Conservation (phyloP, 306 rosid species). For the Sphenostylis stenocarpa region DNA sequence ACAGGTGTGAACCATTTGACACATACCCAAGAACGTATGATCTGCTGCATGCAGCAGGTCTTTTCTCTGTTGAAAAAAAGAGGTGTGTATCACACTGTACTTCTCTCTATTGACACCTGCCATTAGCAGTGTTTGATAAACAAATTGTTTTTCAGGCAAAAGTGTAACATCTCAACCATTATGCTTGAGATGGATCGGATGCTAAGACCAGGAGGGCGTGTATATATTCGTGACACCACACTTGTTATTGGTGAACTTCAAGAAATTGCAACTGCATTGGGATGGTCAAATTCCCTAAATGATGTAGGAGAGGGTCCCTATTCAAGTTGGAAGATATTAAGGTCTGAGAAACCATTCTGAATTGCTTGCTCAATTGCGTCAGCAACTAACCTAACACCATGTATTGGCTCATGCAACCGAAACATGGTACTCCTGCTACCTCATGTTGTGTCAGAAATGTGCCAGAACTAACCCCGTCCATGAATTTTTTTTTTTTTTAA, state of each 20-base stretch:
- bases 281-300: constrained; percentile 55
- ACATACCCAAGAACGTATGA: constrained; percentile 95
- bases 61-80: constrained; percentile 72
- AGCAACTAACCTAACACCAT: constrained; percentile 12
- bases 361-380: constrained; percentile 17
- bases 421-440: constrained; percentile 22
- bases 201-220: constrained; percentile 83
- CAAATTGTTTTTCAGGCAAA: constrained; percentile 34
- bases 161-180: constrained; percentile 76
- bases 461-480: constrained; percentile 27
- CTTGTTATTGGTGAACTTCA: constrained; percentile 57
- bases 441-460: constrained; percentile 20
- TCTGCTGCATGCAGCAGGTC: constrained; percentile 78
- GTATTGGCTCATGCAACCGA: background rate
- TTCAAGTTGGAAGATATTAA: constrained; percentile 77
- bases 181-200: constrained; percentile 93
- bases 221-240: constrained; percentile 70
- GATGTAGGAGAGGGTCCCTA: constrained; percentile 90
- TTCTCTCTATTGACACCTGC: background rate
- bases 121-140: constrained; percentile 6
- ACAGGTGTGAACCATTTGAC: constrained; percentile 95
- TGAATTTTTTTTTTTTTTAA: background rate
- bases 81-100: constrained; percentile 43
- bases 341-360: constrained; percentile 67
- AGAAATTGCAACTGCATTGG: constrained; percentile 65